Base-by-base conservation (phyloP, 23 red algal genomes). In the Gracilaria domingensis region DNA sequence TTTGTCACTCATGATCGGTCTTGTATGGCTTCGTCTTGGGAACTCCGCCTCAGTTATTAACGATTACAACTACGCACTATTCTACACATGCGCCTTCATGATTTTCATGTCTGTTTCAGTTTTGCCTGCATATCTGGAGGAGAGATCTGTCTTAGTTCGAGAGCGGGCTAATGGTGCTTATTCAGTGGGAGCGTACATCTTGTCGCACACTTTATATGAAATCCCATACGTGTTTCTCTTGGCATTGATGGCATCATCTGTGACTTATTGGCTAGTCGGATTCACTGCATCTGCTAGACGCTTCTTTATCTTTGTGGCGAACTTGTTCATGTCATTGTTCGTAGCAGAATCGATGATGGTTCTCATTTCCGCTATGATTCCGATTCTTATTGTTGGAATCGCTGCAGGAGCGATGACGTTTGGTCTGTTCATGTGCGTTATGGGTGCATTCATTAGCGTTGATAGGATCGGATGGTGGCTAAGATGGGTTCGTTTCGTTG, bases 151-250 rank as follows among this genome's bases (percentile, higher is more conserved):
- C 14, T 73, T 95, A 32, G 71, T 89, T 42, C 93, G 93, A 0
- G 93, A 98, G 58, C 58, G 96, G 13, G 93, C 86, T 4, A 98
- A 98, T 73, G 89, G 93, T 21, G 83, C 79, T 2, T 98, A 98
- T 53, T 83, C 79, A 0, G 84, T 98, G 16, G 51, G 58, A 28
- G 83, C 96, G 0, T 95, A 89, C 57, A 80, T 88, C 60, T 60
- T 83, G 16, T 88, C 93, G 1, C 86, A 98, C 67, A 75, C 80
- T 20, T 23, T 93, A 23, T 91, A 95, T 14, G 93, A 93, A 81
- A 64, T 91, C 36, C 83, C 90, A 12, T 87, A 93, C 25, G 81
- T 94, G 20, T 93, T 93, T 81, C 50, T 98, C 25, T 55, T 98
- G 32, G 82, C 96, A 29, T 66, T 95, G 35, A 86, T 86, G 73